Evolutionary conservation across 441 rosid species (phyloP), one percentile per base, ranked within the genome.

Genomic region (Syzygium syzygioides): DNA sequence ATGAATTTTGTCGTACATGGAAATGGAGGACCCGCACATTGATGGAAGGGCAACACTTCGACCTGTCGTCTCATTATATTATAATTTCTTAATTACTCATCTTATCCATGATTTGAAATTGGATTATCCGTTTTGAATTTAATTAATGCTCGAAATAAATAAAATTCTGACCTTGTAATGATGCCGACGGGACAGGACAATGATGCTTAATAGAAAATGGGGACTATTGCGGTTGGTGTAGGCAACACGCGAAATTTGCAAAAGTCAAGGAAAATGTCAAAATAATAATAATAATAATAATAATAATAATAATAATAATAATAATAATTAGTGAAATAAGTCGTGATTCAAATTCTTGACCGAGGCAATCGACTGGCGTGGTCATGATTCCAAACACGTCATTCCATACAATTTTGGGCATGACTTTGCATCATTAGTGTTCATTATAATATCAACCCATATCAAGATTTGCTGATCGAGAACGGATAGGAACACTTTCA

Each of bases 1-100:
- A 30, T 7, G 71, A 30, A 64, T 15, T 64, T 11, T 3, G 50
- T 37, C 28, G 28, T 5, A 12, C 6, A 20, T 12, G 83, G 83
- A 5, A 41, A 37, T 20, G 17, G 52, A 7, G 0, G 83, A 41
- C n/a, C 52, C n/a, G 3, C 1, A 1, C 1, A 23, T 12, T 26
- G 80, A 6, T 6, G 83, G 83, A 20, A 37, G 6, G 3, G n/a
- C 83, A 12, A 71, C 52, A 20, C 83, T 23, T 37, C 1, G 28
- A 23, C n/a, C 28, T 71, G 83, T 71, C 50, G 9, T 12, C 28
- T 28, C 28, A 20, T 20, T 71, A 71, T 37, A 37, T 20, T 71
- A 28, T 37, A 71, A 11, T 37, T 37, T 14, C n/a, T 71, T 6
- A 41, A 37, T 37, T 1, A 23, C 83, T 23, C n/a, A 71, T 37